phyloP scores from a whole-genome alignment of 805 yeast species.

The Wickerhamiella kurtzmanii region DNA sequence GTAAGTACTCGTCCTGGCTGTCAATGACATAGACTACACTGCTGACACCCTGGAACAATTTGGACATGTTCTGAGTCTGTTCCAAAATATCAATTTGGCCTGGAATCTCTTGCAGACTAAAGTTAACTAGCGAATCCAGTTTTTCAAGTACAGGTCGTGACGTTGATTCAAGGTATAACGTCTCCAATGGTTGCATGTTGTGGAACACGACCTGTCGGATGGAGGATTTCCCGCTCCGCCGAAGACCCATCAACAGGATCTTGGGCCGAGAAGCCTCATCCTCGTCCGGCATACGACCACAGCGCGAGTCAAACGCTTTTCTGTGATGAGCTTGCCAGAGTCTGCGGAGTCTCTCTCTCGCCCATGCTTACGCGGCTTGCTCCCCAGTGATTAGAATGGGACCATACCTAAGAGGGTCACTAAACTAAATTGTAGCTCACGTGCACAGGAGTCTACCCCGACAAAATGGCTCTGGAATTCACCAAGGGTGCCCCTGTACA shows the following conservation, averaged over 20 bases:
- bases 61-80: constrained; percentile 59
- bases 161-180: constrained; percentile 79
- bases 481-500: no score
- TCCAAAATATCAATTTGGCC: constrained; percentile 87
- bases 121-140: constrained; percentile 69
- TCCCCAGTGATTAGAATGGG: no score
- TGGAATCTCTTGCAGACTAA: constrained; percentile 86
- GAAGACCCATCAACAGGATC: constrained; percentile 70
- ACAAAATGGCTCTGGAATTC: no score
- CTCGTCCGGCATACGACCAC: background rate
- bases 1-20: constrained; percentile 86
- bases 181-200: constrained; percentile 90
- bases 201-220: constrained; percentile 93
- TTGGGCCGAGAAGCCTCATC: constrained; percentile 4
- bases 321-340: no score
- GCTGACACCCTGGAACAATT: constrained; percentile 68
- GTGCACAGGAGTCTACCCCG: no score
- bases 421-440: no score
- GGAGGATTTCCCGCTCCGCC: constrained; percentile 75
- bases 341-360: no score
- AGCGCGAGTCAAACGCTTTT: background rate
- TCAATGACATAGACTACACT: constrained; percentile 91
- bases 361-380: no score
- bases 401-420: no score
- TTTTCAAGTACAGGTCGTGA: constrained; percentile 77